Evolutionary conservation across 495 filamentous ascomycete species (phyloP).

Genomic region (Amorphotheca resinae): DNA sequence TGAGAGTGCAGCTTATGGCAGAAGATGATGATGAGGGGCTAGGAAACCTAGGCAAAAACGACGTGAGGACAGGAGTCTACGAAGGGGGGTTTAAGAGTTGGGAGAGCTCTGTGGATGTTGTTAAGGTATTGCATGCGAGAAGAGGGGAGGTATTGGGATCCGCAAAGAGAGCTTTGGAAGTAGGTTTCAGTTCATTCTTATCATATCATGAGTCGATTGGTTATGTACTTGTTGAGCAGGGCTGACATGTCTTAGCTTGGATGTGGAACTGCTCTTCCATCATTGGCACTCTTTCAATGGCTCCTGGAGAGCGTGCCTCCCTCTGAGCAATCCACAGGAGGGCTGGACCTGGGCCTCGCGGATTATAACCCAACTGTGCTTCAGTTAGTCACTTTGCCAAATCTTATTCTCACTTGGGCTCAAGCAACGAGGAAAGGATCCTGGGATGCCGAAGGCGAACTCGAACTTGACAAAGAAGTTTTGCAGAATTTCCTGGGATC

Average conservation of each 20-base stretch:
- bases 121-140: conserved; percentile 43
- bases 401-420: conserved; percentile 73
- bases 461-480: conserved; percentile 60
- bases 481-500: conserved; percentile 46
- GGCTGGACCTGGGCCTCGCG: conserved; percentile 55
- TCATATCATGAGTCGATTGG: background rate
- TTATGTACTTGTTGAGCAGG: conserved; percentile 1
- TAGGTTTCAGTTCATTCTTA: conserved; percentile 26
- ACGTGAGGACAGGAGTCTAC: conserved; percentile 83
- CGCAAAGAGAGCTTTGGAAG: conserved; percentile 57
- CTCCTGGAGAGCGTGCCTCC: conserved; percentile 5
- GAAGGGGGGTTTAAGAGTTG: conserved; percentile 99
- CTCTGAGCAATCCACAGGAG: conserved; percentile 4
- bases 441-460: conserved; percentile 44
- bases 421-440: conserved; percentile 17
- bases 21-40: conserved; percentile 47
- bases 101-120: conserved; percentile 88
- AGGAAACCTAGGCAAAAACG: conserved; percentile 57
- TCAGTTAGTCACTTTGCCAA: conserved; percentile 76
- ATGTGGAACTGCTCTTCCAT: conserved; percentile 81
- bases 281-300: conserved; percentile 63
- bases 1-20: conserved; percentile 85
- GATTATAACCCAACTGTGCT: conserved; percentile 88
- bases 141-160: conserved; percentile 3
- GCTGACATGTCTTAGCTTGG: conserved; percentile 50